phyloP scores from a whole-genome alignment of 176 grass and related monocot genomes.

The Aegilops longissima region DNA sequence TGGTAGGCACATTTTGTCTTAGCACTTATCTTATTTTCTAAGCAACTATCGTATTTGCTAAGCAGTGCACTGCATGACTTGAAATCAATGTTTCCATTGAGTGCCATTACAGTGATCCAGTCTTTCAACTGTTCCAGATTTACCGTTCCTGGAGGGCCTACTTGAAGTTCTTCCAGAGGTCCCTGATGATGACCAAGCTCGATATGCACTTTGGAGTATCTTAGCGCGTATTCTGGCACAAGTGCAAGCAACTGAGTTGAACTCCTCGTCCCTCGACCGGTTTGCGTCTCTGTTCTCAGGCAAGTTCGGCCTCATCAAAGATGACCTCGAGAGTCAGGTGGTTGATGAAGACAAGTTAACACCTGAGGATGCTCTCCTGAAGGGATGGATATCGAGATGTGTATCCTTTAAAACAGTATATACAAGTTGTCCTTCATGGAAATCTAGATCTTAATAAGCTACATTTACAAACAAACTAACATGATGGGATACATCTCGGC shows the following conservation, averaged over 20 bases:
- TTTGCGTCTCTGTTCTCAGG: constrained; percentile 57
- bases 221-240: constrained; percentile 51
- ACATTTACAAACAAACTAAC: background rate
- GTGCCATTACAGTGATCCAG: background rate
- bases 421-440: background rate
- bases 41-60: constrained; percentile 1
- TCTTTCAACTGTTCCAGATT: constrained; percentile 54
- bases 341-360: constrained; percentile 32
- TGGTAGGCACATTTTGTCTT: constrained; percentile 44
- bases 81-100: constrained; percentile 24
- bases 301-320: constrained; percentile 60
- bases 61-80: constrained; percentile 24
- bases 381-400: constrained; percentile 41
- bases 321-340: constrained; percentile 58
- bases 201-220: constrained; percentile 78
- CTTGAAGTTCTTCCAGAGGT: constrained; percentile 68
- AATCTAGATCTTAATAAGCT: constrained; percentile 20
- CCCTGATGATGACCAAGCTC: constrained; percentile 56
- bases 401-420: constrained; percentile 64
- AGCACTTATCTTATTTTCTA: background rate
- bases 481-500: background rate
- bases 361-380: constrained; percentile 40
- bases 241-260: constrained; percentile 30
- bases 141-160: constrained; percentile 62
- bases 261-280: constrained; percentile 29